Evolutionary conservation across 352 stramenopile genomes (phyloP), one percentile per base, ranked within the genome.

Genomic region (Phytophthora sansomeana): DNA sequence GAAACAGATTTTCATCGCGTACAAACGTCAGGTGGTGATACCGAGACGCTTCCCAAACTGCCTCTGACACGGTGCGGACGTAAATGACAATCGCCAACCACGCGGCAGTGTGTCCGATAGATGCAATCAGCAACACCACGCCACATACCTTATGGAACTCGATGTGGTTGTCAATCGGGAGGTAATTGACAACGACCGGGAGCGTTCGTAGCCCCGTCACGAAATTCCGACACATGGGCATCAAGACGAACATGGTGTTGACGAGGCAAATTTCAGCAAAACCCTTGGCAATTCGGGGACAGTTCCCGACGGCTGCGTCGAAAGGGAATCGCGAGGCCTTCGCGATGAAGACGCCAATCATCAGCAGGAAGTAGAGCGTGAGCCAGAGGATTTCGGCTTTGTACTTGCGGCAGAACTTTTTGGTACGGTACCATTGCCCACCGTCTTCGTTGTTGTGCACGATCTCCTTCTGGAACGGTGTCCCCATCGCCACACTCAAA

Each of bases 101-200:
- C 14, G 77, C 78, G 3, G 54, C 57, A 1, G 79, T 80, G 72
- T 92, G 84, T 1, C 72, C 78, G 14, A 91, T 42, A 2, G 78
- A 79, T 6, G 84, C 80, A 9, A 90, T 50, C 46, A 93, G 55
- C 60, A 91, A 66, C n/a, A 93, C 78, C n/a, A 86, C 58, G 17
- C 85, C 85, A n/a, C 78, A 85, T 67, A 93, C 76, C 67, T 89
- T 91, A 70, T 90, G 82, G 47, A 91, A 93, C 49, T 85, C 77
- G 29, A 91, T 85, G 58, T 90, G 66, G 32, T 85, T 61, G 57
- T 91, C 85, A 30, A 93, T 64, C 4, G 85, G 86, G 6, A 92
- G 58, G 26, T 85, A 61, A 13, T 79, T 74, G 9, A 81, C 72
- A 19, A 92, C 69, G 7, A 87, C 61, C n/a, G 67, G 59, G 0